Conservation (phyloP, 1,139 yeast species). For the Hansenula sp. region DNA sequence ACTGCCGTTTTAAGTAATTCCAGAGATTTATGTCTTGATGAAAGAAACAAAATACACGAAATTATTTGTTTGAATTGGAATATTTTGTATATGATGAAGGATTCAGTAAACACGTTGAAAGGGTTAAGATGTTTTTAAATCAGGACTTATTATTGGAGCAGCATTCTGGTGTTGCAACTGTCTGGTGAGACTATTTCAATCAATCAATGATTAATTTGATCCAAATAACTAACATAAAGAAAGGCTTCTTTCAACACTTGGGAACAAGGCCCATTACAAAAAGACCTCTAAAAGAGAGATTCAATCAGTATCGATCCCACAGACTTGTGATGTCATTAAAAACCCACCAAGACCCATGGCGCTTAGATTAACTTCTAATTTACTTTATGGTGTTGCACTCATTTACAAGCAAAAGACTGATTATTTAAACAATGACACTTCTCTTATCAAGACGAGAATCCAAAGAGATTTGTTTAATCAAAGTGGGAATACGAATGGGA, state of each 20-base stretch:
- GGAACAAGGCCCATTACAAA: conserved; percentile 29
- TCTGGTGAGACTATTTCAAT: conserved; percentile 18
- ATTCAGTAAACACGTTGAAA: too few species aligned
- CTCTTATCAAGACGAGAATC: conserved; percentile 25
- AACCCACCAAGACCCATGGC: conserved; percentile 27
- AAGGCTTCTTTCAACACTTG: conserved; percentile 39
- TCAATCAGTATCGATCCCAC: conserved; percentile 41
- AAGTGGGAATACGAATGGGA: conserved; percentile 4
- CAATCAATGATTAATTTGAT: too few species aligned
- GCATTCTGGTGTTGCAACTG: conserved; percentile 26
- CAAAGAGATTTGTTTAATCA: conserved; percentile 20
- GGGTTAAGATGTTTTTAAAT: conserved; percentile 10
- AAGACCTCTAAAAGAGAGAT: conserved; percentile 34
- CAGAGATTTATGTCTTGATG: neutral
- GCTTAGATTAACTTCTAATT: conserved; percentile 43
- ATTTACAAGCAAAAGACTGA: conserved; percentile 48
- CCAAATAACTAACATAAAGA: too few species aligned
- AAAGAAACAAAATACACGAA: neutral
- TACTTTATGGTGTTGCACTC: conserved; percentile 54
- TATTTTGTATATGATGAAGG: too few species aligned
- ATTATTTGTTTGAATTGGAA: too few species aligned
- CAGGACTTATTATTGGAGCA: conserved; percentile 18
- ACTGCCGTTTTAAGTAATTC: too few species aligned
- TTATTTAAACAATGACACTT: conserved; percentile 36
- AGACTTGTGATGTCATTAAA: conserved; percentile 35